Percentiles rank a stretch among this genome's conserved stretches.
phyloP scores from a whole-genome alignment of 768 basidiomycete genomes.

The Tremella yokohamensis region DNA sequence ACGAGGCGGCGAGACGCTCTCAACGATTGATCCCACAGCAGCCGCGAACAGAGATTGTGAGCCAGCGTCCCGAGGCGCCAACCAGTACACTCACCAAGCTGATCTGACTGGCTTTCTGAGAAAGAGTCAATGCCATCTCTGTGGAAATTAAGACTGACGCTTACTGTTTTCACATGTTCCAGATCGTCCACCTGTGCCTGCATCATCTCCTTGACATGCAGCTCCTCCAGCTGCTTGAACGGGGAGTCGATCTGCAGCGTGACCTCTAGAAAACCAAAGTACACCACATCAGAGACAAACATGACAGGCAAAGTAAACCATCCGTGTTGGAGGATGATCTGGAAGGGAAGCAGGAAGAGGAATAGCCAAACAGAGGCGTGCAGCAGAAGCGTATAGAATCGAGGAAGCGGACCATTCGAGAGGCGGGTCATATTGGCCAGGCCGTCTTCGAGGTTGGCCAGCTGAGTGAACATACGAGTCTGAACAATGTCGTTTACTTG shows the following conservation, averaged over 20 bases:
- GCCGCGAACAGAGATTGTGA: too few species aligned
- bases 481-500: not conserved
- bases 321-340: conserved; percentile 61
- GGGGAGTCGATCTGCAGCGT: conserved; percentile 47
- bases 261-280: conserved; percentile 70
- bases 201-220: conserved; percentile 3
- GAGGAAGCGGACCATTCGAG: conserved; percentile 34
- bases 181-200: not conserved
- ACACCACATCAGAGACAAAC: conserved; percentile 65
- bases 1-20: too few species aligned
- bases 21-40: too few species aligned
- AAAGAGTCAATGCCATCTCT: too few species aligned
- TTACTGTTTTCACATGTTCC: not conserved
- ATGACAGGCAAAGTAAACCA: conserved; percentile 69
- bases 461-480: not conserved
- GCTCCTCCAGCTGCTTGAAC: conserved; percentile 16
- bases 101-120: too few species aligned
- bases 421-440: conserved; percentile 1
- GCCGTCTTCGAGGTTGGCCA: conserved; percentile 1
- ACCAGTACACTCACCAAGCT: too few species aligned
- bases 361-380: conserved; percentile 53
- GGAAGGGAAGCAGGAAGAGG: conserved; percentile 73
- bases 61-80: too few species aligned
- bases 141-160: not conserved
- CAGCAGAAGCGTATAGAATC: conserved; percentile 43